These are phyloP conservation scores for Monosporascus sp. DNA, from an alignment of 2,329 filamentous ascomycete species.

Conservation along the genomic window DNA sequence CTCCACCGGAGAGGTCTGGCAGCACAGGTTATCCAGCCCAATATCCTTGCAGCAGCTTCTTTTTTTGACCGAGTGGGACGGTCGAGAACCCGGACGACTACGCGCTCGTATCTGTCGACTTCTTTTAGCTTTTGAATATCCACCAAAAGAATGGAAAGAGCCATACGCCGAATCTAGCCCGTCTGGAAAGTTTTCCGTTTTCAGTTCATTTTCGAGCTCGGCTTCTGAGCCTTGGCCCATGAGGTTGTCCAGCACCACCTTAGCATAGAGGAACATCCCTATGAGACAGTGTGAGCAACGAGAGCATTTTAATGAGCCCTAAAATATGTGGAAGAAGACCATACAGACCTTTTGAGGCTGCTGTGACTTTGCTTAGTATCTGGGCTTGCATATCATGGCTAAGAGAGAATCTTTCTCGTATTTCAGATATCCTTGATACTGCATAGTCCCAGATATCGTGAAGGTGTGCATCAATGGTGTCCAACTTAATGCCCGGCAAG, in stretches of 20 bases:
- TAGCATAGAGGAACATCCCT: conserved; percentile 16
- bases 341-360: background rate
- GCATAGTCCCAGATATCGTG: background rate
- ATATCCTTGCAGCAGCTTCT: conserved; percentile 3
- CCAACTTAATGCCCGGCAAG: conserved; percentile 2
- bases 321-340: background rate
- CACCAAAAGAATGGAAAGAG: background rate
- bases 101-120: conserved; percentile 6
- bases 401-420: background rate
- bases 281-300: background rate
- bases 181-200: conserved; percentile 9
- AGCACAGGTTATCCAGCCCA: conserved; percentile 7
- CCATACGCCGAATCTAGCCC: conserved; percentile 11
- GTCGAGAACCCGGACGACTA: conserved; percentile 4
- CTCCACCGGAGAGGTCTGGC: conserved; percentile 5
- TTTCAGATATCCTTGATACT: background rate
- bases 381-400: background rate
- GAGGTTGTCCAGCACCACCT: conserved; percentile 17
- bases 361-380: background rate
- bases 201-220: conserved; percentile 16
- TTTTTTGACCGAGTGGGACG: background rate
- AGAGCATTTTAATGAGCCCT: background rate
- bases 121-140: background rate
- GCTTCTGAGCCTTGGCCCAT: conserved; percentile 5
- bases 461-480: background rate